Conservation (phyloP, 169 alveolate genomes). For the Amoebophrya sp. region DNA sequence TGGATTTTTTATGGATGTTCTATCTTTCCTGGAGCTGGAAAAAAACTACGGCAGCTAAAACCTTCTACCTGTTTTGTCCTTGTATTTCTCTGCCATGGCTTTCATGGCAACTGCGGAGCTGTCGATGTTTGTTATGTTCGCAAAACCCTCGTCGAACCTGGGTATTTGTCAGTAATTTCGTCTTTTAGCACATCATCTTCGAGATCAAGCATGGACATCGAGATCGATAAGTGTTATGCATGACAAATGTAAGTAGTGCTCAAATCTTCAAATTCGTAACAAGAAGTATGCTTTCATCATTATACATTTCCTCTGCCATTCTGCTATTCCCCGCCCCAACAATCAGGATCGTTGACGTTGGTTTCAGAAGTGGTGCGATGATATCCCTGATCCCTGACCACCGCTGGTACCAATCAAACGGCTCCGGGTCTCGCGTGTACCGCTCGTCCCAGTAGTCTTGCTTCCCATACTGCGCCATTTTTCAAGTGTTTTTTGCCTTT, state of each 20-base stretch:
- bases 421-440: conserved; percentile 79
- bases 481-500: too few species aligned
- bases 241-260: too few species aligned
- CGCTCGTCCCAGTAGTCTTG: conserved; percentile 82
- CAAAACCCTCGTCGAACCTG: conserved; percentile 57
- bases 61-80: conserved; percentile 52
- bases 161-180: too few species aligned
- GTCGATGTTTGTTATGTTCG: conserved; percentile 69
- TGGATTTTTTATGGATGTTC: too few species aligned
- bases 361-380: conserved; percentile 62
- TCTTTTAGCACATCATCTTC: too few species aligned
- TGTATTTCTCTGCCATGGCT: conserved; percentile 51
- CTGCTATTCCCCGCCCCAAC: conserved; percentile 83
- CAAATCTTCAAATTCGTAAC: too few species aligned
- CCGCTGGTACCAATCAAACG: conserved; percentile 85
- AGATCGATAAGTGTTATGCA: too few species aligned
- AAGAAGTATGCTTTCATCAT: too few species aligned
- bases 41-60: too few species aligned
- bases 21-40: too few species aligned
- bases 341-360: conserved; percentile 63
- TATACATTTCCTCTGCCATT: conserved; percentile 78
- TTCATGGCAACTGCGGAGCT: conserved; percentile 37
- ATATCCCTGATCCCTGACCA: conserved; percentile 71
- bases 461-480: conserved; percentile 68
- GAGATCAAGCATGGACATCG: too few species aligned